Evolutionary conservation across 2,329 filamentous ascomycete species (phyloP).

Genomic region (Stagonosporopsis vannaccii): DNA sequence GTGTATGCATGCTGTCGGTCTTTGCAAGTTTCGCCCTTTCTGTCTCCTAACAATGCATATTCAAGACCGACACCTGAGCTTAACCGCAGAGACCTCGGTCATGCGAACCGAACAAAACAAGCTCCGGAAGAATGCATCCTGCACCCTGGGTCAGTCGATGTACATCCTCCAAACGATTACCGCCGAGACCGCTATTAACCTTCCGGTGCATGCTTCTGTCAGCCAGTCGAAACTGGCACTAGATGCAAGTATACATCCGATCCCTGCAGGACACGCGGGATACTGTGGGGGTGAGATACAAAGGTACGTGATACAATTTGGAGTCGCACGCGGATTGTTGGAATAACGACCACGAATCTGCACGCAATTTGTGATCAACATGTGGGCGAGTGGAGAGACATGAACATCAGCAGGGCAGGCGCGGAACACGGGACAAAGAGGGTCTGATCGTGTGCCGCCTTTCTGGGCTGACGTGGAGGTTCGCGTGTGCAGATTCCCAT

Average conservation of each 20-base stretch:
- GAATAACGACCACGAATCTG: slow-evolving; percentile 9
- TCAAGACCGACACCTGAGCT: background rate
- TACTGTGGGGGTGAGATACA: slow-evolving; percentile 31
- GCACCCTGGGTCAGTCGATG: background rate
- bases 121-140: slow-evolving; percentile 18
- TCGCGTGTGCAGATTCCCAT: slow-evolving; percentile 24
- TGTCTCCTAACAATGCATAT: slow-evolving; percentile 10
- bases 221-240: slow-evolving; percentile 19
- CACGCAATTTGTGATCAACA: slow-evolving; percentile 21
- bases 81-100: slow-evolving; percentile 16
- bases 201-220: slow-evolving; percentile 10
- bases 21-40: slow-evolving; percentile 20
- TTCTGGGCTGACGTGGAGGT: slow-evolving; percentile 25
- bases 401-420: slow-evolving; percentile 19
- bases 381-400: slow-evolving; percentile 25
- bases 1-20: slow-evolving; percentile 5
- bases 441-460: slow-evolving; percentile 34
- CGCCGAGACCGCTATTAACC: slow-evolving; percentile 23
- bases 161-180: slow-evolving; percentile 8
- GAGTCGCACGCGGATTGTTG: slow-evolving; percentile 28
- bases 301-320: slow-evolving; percentile 41
- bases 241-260: slow-evolving; percentile 9
- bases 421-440: slow-evolving; percentile 23
- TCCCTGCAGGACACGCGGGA: slow-evolving; percentile 31
- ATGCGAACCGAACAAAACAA: slow-evolving; percentile 16